Evolutionary conservation across 2,329 filamentous ascomycete species (phyloP).

Genomic region (Neoascochyta sp.): DNA sequence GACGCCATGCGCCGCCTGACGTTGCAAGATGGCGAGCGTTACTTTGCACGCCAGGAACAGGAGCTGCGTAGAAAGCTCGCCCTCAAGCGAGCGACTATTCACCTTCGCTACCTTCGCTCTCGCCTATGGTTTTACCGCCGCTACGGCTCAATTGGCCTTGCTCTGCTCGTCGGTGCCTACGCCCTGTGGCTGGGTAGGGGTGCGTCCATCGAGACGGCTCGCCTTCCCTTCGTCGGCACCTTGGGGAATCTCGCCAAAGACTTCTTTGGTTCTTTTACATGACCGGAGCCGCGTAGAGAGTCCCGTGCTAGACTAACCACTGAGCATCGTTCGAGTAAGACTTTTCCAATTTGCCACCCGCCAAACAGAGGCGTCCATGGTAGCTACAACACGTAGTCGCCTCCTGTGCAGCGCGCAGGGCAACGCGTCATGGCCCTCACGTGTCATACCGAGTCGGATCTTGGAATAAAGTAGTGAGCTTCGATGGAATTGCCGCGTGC

Average conservation of each 20-base stretch:
- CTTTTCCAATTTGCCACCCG: too few relatives aligned
- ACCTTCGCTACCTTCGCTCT: constrained; percentile 33
- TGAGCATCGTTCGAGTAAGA: too few relatives aligned
- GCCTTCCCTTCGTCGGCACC: constrained; percentile 10
- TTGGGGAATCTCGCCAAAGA: constrained; percentile 17
- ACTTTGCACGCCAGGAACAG: constrained; percentile 67
- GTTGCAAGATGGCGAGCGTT: constrained; percentile 61
- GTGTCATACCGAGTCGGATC: too few relatives aligned
- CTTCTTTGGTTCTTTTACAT: constrained; percentile 9
- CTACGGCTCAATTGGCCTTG: constrained; percentile 53
- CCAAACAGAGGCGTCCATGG: too few relatives aligned
- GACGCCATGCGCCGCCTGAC: constrained; percentile 53
- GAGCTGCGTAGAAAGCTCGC: constrained; percentile 58
- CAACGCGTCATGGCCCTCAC: too few relatives aligned
- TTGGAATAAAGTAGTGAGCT: too few relatives aligned
- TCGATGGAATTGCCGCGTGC: too few relatives aligned
- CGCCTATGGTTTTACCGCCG: constrained; percentile 65
- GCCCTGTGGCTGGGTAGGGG: constrained; percentile 35
- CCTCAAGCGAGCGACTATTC: constrained; percentile 47
- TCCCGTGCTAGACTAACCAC: too few relatives aligned
- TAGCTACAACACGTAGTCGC: constrained; percentile 1
- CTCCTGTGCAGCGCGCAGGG: too few relatives aligned
- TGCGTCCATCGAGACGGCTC: constrained; percentile 7
- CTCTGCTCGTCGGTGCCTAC: constrained; percentile 41
- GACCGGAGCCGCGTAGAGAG: too few relatives aligned